These are phyloP conservation scores for Erodium texanum DNA, from an alignment of 441 rosid genomes.

Conservation along the genomic window DNA sequence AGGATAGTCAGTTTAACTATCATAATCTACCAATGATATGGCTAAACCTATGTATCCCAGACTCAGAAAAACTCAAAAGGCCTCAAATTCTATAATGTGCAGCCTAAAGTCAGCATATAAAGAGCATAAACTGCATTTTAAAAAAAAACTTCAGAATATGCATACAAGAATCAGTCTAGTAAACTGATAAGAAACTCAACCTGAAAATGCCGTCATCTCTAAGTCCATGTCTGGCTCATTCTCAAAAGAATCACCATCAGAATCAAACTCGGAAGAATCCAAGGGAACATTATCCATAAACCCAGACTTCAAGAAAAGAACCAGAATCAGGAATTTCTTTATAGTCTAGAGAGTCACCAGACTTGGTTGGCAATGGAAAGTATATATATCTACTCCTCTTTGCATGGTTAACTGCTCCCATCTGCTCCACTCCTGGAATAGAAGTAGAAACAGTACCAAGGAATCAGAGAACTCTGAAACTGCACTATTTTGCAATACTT, in stretches of 20 bases:
- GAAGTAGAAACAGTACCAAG: constrained; percentile 23
- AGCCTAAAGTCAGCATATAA: background rate
- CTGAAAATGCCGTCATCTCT: background rate
- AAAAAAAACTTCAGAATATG: background rate
- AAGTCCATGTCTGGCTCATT: constrained; percentile 42
- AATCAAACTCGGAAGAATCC: constrained; percentile 20
- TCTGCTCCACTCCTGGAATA: constrained; percentile 50
- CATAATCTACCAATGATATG: background rate
- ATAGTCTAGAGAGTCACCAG: constrained; percentile 41
- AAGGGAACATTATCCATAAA: constrained; percentile 47
- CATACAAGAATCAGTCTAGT: constrained; percentile 25
- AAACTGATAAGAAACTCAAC: background rate
- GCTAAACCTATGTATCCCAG: background rate
- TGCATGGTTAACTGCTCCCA: constrained; percentile 36
- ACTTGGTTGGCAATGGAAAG: constrained; percentile 43
- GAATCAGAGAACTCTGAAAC: constrained; percentile 17
- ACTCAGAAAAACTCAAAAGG: background rate
- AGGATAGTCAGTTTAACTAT: background rate
- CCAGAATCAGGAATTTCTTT: constrained; percentile 39
- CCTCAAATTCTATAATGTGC: background rate
- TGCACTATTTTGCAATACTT: constrained; percentile 17
- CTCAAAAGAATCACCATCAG: constrained; percentile 24
- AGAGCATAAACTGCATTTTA: background rate
- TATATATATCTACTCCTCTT: constrained; percentile 53
- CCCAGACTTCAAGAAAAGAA: constrained; percentile 43